A percentile compares a stretch with the other conserved stretches of the same genome.
Evolutionary conservation across 768 basidiomycete species (phyloP).

Genomic region (Porphyrellus cyaneotinctus): DNA sequence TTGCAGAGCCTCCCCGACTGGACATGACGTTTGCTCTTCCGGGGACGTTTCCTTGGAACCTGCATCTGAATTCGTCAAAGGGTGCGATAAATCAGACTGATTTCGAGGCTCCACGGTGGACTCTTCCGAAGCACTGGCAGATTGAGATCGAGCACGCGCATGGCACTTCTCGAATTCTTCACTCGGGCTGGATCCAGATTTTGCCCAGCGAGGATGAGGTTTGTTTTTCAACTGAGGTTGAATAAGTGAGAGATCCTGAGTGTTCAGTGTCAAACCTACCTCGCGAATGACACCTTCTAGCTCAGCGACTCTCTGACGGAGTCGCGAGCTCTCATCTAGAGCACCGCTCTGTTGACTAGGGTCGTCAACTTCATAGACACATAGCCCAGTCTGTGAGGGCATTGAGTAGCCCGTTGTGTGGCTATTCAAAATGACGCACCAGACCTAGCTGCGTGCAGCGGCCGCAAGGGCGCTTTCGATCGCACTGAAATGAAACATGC

Average conservation of each 20-base stretch:
- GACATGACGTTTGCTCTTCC: neutral
- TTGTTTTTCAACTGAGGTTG: conserved; percentile 60
- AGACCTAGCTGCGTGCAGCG: conserved; percentile 42
- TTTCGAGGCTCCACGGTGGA: conserved; percentile 3
- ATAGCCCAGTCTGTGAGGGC: conserved; percentile 61
- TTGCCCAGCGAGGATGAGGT: conserved; percentile 61
- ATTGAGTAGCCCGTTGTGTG: conserved; percentile 14
- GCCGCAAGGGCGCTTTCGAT: conserved; percentile 46
- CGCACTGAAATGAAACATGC: conserved; percentile 33
- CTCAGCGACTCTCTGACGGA: conserved; percentile 74
- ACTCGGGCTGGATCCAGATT: conserved; percentile 22
- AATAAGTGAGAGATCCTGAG: neutral
- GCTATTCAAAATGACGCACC: conserved; percentile 30
- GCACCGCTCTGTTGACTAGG: conserved; percentile 49
- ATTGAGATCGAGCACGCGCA: conserved; percentile 17
- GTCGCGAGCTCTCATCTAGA: conserved; percentile 60
- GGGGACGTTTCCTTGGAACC: conserved; percentile 5
- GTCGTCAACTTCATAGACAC: conserved; percentile 82
- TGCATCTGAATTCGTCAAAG: neutral
- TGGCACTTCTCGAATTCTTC: conserved; percentile 29
- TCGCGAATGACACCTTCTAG: conserved; percentile 83
- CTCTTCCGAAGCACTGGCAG: conserved; percentile 14
- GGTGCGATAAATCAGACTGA: conserved; percentile 1
- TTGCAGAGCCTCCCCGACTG: conserved; percentile 7
- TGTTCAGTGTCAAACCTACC: conserved; percentile 33